Base-by-base conservation (phyloP, 306 rosid genomes). In the Acmispon strigosus region DNA sequence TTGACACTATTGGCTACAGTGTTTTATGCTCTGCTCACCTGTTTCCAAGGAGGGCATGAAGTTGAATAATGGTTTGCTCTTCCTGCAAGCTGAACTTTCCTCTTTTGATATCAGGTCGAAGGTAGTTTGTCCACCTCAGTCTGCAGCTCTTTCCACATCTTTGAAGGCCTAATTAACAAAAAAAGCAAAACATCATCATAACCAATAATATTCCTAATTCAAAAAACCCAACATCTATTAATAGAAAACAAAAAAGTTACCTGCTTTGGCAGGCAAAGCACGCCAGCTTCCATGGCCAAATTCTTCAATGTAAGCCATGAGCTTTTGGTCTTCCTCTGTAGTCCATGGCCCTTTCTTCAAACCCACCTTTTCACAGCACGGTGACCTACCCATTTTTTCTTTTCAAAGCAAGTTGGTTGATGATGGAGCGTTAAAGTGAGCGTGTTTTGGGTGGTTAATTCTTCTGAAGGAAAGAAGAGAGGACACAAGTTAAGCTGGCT, bases 201-300 rank as follows among this genome's bases (percentile, higher is more conserved):
- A 22, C 1, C 27, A 22, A 1, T 1, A 22, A 50, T 44, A 32
- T 9, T 37, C 32, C 15, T 60, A 3, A 0, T 17, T 60, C 29
- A 18, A 18, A 32, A 55, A 17, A 55, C 12, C 7, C 13, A 36
- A 0, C 10, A 36, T 32, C 8, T 6, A 6, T 9, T 36, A 7
- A 36, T 36, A 36, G 3, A 10, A 10, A 39, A 3, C 4, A 17
- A 37, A 8, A 59, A 2, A 13, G 0, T 9, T 48, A 86, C 92
- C 92, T 14, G 92, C 89, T 81, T 82, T 87, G 17, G 79, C 22
- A n/a, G 92, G 92, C 66, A 87, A 69, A 7, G 71, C 79, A 80
- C 87, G 87, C 89, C 92, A 87, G 75, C 86, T 84, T 77, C 92
- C 89, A 62, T 82, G 89, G 81, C 92, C 89, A 66, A 82, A 73